Evolutionary conservation across 805 yeast species (phyloP).

Genomic region (Candida sphagnicola): DNA sequence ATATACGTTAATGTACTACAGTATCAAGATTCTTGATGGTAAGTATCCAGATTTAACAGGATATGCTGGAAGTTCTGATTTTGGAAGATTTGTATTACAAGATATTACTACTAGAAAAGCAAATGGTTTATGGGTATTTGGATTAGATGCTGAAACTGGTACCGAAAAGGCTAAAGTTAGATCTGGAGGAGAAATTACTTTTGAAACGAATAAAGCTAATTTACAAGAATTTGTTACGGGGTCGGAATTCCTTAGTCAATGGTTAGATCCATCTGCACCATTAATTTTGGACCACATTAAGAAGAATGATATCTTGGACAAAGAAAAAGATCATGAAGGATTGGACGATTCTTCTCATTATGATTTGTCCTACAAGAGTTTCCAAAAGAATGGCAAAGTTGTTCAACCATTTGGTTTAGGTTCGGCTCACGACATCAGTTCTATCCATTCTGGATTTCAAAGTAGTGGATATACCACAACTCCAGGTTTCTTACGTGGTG

Average conservation of each 20-base stretch:
- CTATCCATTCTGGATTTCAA: slow-evolving; percentile 34
- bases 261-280: slow-evolving; percentile 26
- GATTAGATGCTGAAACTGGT: slow-evolving; percentile 13
- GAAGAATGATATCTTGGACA: not conserved
- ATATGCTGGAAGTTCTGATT: slow-evolving; percentile 17
- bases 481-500: slow-evolving; percentile 1
- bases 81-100: slow-evolving; percentile 13
- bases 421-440: slow-evolving; percentile 36
- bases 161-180: not conserved
- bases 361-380: slow-evolving; percentile 2
- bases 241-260: slow-evolving; percentile 18
- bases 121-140: slow-evolving; percentile 25
- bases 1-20: slow-evolving; percentile 21
- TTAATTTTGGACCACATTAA: slow-evolving; percentile 7
- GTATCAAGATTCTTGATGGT: slow-evolving; percentile 23
- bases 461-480: not conserved
- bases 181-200: slow-evolving; percentile 1
- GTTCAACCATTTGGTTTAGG: slow-evolving; percentile 29
- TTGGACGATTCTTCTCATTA: slow-evolving; percentile 7
- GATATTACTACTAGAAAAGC: slow-evolving; percentile 24
- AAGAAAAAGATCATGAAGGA: not conserved
- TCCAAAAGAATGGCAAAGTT: slow-evolving; percentile 3
- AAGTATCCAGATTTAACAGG: slow-evolving; percentile 21
- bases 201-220: not conserved
- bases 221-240: slow-evolving; percentile 20